Evolutionary conservation across 73 alveolate species (phyloP).

Genomic region (Paramecium bursaria): DNA sequence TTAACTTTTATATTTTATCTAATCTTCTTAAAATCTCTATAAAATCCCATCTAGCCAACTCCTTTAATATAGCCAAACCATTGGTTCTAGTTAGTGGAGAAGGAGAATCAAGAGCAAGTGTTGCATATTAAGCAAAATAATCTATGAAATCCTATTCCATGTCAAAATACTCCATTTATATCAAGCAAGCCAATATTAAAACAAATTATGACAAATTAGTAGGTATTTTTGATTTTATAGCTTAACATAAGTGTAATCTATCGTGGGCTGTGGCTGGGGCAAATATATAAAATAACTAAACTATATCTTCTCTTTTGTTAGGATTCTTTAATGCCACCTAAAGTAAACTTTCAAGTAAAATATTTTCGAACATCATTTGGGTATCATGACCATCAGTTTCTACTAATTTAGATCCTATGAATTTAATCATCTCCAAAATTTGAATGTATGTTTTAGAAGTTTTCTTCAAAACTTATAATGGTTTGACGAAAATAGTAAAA

Average conservation of each 20-base stretch:
- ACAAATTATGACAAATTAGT: conserved; percentile 55
- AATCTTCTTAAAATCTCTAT: conserved; percentile 40
- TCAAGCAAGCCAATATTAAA: conserved; percentile 39
- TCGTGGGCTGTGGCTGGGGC: conserved; percentile 28
- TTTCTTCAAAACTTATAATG: conserved; percentile 44
- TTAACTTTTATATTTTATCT: conserved; percentile 22
- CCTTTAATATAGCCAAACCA: conserved; percentile 58
- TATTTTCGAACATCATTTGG: conserved; percentile 71
- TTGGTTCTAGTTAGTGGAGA: conserved; percentile 69
- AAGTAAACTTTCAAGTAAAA: conserved; percentile 25
- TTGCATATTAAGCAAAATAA: conserved; percentile 45
- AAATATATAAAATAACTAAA: conserved; percentile 41
- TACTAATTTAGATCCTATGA: conserved; percentile 60
- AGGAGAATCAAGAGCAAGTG: conserved; percentile 52
- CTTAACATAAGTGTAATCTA: conserved; percentile 28
- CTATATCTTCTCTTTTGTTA: conserved; percentile 57
- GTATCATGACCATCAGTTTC: conserved; percentile 66
- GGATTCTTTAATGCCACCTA: conserved; percentile 58
- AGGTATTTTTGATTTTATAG: conserved; percentile 24
- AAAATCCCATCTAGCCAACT: conserved; percentile 52
- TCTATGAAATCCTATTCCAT: conserved; percentile 55
- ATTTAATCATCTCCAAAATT: conserved; percentile 46
- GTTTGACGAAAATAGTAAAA: conserved; percentile 55
- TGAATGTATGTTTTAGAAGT: conserved; percentile 60
- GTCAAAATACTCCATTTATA: conserved; percentile 53